phyloP scores from a whole-genome alignment of 2,329 filamentous ascomycete genomes.

The Aspergillus ustus region DNA sequence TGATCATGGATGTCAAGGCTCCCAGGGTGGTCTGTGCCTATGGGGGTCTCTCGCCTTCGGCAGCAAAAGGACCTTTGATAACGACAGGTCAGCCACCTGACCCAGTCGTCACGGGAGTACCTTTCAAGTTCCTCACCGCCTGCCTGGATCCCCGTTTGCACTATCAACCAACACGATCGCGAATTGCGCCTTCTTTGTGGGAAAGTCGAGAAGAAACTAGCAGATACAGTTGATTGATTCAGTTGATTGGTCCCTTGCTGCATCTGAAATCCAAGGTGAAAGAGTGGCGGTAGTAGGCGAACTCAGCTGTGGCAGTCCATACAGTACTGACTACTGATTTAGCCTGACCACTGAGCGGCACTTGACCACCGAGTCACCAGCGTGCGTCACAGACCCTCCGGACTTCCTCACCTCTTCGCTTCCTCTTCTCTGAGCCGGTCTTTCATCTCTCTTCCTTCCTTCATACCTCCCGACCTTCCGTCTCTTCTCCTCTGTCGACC shows the following conservation, averaged over 20 bases:
- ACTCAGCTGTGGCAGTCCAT: conserved; percentile 4
- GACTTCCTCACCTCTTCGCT: conserved; percentile 15
- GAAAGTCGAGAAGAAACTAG: not conserved
- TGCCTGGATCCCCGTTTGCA: not conserved
- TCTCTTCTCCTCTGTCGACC: conserved; percentile 13
- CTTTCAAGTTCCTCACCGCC: conserved; percentile 3
- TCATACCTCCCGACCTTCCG: conserved; percentile 21
- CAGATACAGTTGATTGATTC: not conserved
- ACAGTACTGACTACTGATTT: not conserved
- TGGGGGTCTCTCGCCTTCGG: not conserved
- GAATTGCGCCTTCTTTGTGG: conserved; percentile 1
- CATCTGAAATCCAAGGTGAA: not conserved
- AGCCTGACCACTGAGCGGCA: conserved; percentile 22
- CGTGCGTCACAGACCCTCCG: conserved; percentile 46
- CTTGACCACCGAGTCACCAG: conserved; percentile 47
- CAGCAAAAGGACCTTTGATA: not conserved
- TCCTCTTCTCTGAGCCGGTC: conserved; percentile 20
- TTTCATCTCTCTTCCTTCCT: conserved; percentile 25
- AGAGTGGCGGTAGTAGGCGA: not conserved
- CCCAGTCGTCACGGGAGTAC: conserved; percentile 3
- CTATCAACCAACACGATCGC: conserved; percentile 3
- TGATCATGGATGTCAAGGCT: conserved; percentile 1
- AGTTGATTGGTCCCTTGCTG: not conserved
- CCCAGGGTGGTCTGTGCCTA: conserved; percentile 22
- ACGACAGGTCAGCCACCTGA: conserved; percentile 7